These are phyloP conservation scores for Cyclostephanos invisitatus DNA, from an alignment of 108 stramenopile species.

Conservation along the genomic window DNA sequence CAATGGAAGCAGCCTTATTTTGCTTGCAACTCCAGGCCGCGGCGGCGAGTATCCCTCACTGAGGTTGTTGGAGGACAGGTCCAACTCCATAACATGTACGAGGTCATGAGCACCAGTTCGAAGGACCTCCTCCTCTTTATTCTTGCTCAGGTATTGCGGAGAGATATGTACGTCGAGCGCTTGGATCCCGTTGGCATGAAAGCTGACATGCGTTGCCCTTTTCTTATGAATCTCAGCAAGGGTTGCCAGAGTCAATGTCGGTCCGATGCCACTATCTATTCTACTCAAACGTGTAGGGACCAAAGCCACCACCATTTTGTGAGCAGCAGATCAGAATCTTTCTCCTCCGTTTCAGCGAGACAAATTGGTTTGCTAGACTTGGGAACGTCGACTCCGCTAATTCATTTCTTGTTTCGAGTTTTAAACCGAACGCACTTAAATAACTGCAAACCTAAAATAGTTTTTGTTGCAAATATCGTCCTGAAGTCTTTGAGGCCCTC, in stretches of 20 bases:
- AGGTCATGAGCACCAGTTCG: neutral
- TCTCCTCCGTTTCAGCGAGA: neutral
- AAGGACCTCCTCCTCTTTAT: slow-evolving; percentile 4
- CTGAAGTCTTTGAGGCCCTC: no score
- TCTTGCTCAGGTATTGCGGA: neutral
- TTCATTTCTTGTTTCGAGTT: no score
- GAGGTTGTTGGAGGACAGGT: slow-evolving; percentile 41
- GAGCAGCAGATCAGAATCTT: no score
- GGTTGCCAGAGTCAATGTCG: slow-evolving; percentile 17
- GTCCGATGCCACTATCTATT: slow-evolving; percentile 23
- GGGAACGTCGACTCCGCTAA: no score
- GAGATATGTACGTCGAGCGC: slow-evolving; percentile 7
- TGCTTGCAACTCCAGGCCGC: slow-evolving; percentile 5
- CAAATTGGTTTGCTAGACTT: neutral
- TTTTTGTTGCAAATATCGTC: no score
- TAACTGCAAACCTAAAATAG: no score
- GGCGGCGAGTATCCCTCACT: slow-evolving; percentile 32
- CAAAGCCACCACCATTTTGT: neutral
- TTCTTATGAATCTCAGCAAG: slow-evolving; percentile 20
- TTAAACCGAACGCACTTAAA: no score
- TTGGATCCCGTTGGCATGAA: slow-evolving; percentile 30
- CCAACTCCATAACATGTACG: slow-evolving; percentile 27
- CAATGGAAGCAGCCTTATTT: slow-evolving; percentile 20
- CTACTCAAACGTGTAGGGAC: slow-evolving; percentile 10
- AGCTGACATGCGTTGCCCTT: slow-evolving; percentile 30